Conservation (phyloP, 1,284 basidiomycete genomes). For the Pterulicium gracile region DNA sequence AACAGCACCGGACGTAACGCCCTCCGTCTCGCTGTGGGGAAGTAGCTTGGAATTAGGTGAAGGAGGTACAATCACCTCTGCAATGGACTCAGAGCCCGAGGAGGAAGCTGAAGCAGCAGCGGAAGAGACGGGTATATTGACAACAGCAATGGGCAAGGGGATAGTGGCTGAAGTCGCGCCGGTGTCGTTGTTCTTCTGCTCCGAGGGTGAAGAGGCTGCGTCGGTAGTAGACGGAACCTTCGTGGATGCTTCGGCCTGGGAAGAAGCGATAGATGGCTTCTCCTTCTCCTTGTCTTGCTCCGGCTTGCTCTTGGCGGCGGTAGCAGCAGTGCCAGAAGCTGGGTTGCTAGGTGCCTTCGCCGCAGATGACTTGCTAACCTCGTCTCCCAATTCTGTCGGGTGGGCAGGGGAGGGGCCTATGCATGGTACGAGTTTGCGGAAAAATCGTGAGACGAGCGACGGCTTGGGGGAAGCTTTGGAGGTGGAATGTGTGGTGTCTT, state of each 20-base stretch:
- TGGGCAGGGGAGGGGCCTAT: not conserved
- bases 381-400: not conserved
- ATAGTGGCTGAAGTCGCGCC: not conserved
- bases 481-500: not conserved
- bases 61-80: not conserved
- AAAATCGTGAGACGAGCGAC: constrained; percentile 2
- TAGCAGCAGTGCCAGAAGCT: no score
- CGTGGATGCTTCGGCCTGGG: not conserved
- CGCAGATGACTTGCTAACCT: not conserved
- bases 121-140: not conserved
- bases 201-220: not conserved
- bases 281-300: not conserved
- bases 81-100: not conserved
- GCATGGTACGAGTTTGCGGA: constrained; percentile 5
- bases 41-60: constrained; percentile 31
- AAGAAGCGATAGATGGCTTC: not conserved
- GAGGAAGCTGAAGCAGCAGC: not conserved
- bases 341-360: no score
- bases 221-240: not conserved
- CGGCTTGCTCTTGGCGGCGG: not conserved
- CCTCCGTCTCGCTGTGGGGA: constrained; percentile 41
- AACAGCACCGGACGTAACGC: constrained; percentile 43
- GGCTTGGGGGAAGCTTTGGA: not conserved
- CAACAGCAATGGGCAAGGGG: not conserved
- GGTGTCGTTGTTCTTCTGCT: not conserved